These are phyloP conservation scores for Haplosporangium sp. DNA, from an alignment of 371 early-diverging fungal species.

Conservation along the genomic window DNA sequence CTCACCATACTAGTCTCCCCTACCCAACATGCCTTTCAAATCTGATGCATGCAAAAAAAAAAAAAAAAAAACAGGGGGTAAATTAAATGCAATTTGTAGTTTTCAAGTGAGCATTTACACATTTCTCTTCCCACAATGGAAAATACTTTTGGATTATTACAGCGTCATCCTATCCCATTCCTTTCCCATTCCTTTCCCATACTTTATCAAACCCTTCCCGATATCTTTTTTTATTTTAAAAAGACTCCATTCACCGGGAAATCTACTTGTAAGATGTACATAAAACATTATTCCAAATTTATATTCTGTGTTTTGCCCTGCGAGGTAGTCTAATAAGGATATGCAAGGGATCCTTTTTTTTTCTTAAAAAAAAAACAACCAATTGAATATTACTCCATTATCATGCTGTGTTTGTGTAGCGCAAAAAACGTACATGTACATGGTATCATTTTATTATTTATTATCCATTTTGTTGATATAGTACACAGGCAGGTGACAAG, in stretches of 20 bases:
- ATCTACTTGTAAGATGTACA: background rate
- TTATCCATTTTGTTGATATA: no score
- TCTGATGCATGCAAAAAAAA: background rate
- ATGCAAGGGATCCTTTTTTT: background rate
- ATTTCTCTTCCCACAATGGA: background rate
- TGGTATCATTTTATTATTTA: no score
- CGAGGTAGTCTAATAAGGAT: background rate
- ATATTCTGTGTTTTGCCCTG: background rate
- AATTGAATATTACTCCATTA: background rate
- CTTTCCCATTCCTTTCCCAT: no score
- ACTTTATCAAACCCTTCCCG: no score
- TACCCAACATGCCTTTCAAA: background rate
- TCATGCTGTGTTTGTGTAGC: no score
- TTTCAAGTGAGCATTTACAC: background rate
- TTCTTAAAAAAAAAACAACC: background rate
- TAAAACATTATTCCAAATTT: background rate
- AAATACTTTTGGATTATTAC: no score
- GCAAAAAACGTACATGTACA: background rate
- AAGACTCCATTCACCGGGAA: no score
- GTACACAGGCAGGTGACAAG: background rate
- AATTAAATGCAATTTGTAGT: background rate
- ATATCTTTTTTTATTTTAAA: no score
- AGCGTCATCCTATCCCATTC: no score
- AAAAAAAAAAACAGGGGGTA: background rate
- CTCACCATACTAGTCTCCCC: no score